A percentile compares a stretch with the other conserved stretches of the same genome.
Evolutionary conservation across 2,329 filamentous ascomycete species (phyloP).

Genomic region (Alternaria rosae): DNA sequence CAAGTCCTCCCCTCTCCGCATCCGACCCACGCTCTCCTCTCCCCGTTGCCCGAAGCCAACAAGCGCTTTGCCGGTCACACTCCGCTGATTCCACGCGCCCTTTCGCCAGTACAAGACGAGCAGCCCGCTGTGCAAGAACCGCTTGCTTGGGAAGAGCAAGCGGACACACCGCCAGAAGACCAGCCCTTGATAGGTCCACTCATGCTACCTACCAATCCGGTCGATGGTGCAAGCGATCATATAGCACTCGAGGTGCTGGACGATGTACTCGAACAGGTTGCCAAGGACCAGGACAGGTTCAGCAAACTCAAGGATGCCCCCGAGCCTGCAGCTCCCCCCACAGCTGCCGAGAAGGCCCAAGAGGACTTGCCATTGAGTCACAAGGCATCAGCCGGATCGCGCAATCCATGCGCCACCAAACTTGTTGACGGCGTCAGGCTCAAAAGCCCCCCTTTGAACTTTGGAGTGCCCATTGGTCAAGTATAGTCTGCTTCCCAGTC

Average conservation of each 20-base stretch:
- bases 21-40: constrained; percentile 38
- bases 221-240: constrained; percentile 39
- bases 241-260: constrained; percentile 41
- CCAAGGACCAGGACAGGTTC: constrained; percentile 27
- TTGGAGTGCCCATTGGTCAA: constrained; percentile 46
- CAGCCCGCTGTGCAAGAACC: constrained; percentile 12
- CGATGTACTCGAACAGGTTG: constrained; percentile 36
- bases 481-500: constrained; percentile 11
- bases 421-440: constrained; percentile 44
- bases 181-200: constrained; percentile 38
- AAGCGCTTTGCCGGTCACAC: constrained; percentile 49
- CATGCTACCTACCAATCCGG: constrained; percentile 43
- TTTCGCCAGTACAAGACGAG: constrained; percentile 22
- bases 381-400: constrained; percentile 27
- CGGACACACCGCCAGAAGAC: constrained; percentile 30
- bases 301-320: constrained; percentile 26
- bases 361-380: constrained; percentile 25
- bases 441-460: constrained; percentile 46
- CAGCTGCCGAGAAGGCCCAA: not conserved
- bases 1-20: constrained; percentile 44
- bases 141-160: constrained; percentile 19
- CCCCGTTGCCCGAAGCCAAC: constrained; percentile 46
- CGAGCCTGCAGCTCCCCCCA: constrained; percentile 10
- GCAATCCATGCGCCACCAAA: constrained; percentile 27
- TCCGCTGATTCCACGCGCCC: constrained; percentile 36